These are phyloP conservation scores for Pavlovales sp. DNA, from an alignment of 208 protist species.

Conservation along the genomic window DNA sequence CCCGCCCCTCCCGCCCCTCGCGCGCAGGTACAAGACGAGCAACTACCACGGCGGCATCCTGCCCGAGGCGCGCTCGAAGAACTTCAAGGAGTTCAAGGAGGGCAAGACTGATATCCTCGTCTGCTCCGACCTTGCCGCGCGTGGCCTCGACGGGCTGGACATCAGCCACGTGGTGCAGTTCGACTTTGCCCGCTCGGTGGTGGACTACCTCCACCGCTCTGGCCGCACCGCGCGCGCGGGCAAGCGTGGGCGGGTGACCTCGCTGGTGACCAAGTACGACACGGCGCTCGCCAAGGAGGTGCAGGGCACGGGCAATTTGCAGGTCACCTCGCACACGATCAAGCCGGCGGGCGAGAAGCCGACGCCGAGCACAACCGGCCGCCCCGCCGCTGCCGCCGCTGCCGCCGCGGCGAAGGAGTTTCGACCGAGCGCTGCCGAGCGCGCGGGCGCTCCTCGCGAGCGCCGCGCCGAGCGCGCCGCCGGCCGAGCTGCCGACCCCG, in stretches of 20 bases:
- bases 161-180: conserved; percentile 30
- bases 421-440: too few relatives aligned
- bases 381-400: too few relatives aligned
- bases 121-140: conserved; percentile 21
- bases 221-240: conserved; percentile 38
- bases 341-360: too few relatives aligned
- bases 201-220: conserved; percentile 32
- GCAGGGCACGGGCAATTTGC: background rate
- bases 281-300: background rate
- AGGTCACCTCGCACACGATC: background rate
- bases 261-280: conserved; percentile 24
- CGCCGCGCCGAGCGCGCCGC: too few relatives aligned
- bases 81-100: background rate
- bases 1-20: too few relatives aligned
- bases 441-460: too few relatives aligned
- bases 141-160: conserved; percentile 28
- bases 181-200: background rate
- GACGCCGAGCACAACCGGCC: too few relatives aligned
- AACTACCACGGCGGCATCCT: conserved; percentile 35
- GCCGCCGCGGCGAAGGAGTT: too few relatives aligned
- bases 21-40: background rate
- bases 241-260: background rate
- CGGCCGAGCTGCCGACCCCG: too few relatives aligned
- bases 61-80: conserved; percentile 9
- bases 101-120: conserved; percentile 1